Percentiles rank a stretch among this genome's conserved stretches.
Evolutionary conservation across 208 protist genomes (phyloP).

Genomic region (Leishmania amazonensis): DNA sequence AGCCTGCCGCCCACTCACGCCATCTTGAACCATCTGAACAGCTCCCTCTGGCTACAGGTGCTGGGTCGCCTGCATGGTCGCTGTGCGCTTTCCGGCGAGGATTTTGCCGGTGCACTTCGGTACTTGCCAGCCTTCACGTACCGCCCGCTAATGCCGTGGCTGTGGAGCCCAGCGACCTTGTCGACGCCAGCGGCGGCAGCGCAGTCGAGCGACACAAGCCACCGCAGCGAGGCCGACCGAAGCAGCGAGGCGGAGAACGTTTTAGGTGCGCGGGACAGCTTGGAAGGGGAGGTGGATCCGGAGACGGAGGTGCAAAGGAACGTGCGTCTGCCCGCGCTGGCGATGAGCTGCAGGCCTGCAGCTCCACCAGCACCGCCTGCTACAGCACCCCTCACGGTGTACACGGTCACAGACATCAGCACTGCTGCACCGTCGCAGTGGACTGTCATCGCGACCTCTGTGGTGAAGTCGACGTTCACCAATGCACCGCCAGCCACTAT

Average conservation of each 20-base stretch:
- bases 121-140: conserved; percentile 52
- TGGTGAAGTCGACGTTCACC: background rate
- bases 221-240: background rate
- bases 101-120: conserved; percentile 37
- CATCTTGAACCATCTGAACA: conserved; percentile 44
- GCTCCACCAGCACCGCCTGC: background rate
- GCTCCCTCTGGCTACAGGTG: conserved; percentile 42
- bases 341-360: background rate
- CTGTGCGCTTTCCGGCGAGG: conserved; percentile 36
- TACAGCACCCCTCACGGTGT: background rate
- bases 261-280: background rate
- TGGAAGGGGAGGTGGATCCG: background rate
- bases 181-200: background rate
- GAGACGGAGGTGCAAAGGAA: conserved; percentile 15
- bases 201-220: background rate
- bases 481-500: background rate
- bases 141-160: conserved; percentile 47
- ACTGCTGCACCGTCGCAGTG: conserved; percentile 14
- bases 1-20: conserved; percentile 14
- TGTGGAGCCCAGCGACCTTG: conserved; percentile 34
- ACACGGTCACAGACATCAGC: conserved; percentile 7
- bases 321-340: conserved; percentile 5
- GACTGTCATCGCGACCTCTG: background rate
- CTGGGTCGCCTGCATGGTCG: conserved; percentile 48
- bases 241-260: background rate